Base-by-base conservation (phyloP, 305 asterid species). In the Ajuga reptans region DNA sequence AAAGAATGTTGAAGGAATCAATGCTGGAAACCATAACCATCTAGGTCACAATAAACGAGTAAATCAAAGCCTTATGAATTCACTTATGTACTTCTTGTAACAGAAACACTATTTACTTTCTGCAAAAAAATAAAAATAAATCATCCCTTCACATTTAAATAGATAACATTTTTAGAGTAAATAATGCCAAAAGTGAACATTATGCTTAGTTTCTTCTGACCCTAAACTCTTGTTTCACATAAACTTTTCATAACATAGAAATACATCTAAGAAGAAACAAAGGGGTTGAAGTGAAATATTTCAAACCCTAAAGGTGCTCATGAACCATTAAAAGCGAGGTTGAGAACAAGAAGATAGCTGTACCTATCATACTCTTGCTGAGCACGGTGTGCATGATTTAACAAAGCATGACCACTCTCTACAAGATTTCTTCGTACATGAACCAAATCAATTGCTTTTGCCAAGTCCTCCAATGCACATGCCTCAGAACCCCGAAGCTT, bases 401-500 rank as follows among this genome's bases (percentile, higher is more conserved):
- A 80, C 86, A 89, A 83, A 67, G 96, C 89, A 86, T 87, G 96
- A 45, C 94, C 95, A 64, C 95, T 93, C 75, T 89, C 97, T 69
- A 90, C 94, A 63, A 93, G 95, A 83, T 90, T 86, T 64, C 91
- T 81, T 52, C 96, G 85, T 79, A 88, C 80, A 67, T 93, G 94
- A 73, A 93, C 95, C 85, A 90, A 78, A 74, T 81, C 87, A 73
- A 93, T 90, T 63, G 99, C 92, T 80, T 87, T 93, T 45, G 85
- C 91, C 80, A 93, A 83, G 77, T 90, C 99, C 81, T 93, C 99
- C 80, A 93, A 79, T 60, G 87, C 82, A 64, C 86, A 87, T 58
- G 96, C 97, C 83, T 93, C 99, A 11, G 99, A 90, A 66, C 99
- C 95, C 46, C 99, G 89, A 61, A 86, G 95, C 83, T 87, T 93